Evolutionary conservation across 73 alveolate genomes (phyloP).

Genomic region (Paramecium sonneborni): DNA sequence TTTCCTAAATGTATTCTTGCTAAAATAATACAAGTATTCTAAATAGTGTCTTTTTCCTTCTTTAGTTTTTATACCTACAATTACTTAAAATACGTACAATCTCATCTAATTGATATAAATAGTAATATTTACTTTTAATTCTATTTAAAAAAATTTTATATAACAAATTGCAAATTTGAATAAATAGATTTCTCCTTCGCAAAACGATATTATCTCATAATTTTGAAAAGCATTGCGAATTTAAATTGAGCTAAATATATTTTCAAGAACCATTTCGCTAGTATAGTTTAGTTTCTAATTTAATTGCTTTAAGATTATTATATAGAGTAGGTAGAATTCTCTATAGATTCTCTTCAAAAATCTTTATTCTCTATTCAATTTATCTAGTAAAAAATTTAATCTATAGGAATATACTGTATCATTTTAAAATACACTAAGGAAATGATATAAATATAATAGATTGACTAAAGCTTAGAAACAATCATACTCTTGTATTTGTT

Average conservation of each 20-base stretch:
- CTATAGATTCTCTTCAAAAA: slow-evolving; percentile 76
- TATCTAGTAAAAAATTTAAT: too few relatives aligned
- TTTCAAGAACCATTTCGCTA: slow-evolving; percentile 83
- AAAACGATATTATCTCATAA: slow-evolving; percentile 90
- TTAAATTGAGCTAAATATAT: slow-evolving; percentile 76
- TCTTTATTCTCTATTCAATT: slow-evolving; percentile 77
- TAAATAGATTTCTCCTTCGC: slow-evolving; percentile 84
- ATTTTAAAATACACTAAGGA: slow-evolving; percentile 78
- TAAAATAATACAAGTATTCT: neutral
- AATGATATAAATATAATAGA: slow-evolving; percentile 79
- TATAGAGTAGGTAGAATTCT: slow-evolving; percentile 76
- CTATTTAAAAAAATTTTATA: slow-evolving; percentile 44
- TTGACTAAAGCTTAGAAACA: slow-evolving; percentile 79
- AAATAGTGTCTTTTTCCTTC: slow-evolving; percentile 20
- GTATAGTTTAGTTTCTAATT: slow-evolving; percentile 77
- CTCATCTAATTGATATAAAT: neutral
- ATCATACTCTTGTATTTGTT: slow-evolving; percentile 78
- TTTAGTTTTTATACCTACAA: neutral
- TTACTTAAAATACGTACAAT: neutral
- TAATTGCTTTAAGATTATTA: slow-evolving; percentile 79
- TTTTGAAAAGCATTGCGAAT: slow-evolving; percentile 75
- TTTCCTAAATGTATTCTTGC: slow-evolving; percentile 48
- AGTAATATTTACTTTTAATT: neutral
- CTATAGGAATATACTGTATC: too few relatives aligned
- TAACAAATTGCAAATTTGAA: slow-evolving; percentile 51